phyloP scores from a whole-genome alignment of 306 rosid species.

The barrel medic (Medicago truncatula) region DNA sequence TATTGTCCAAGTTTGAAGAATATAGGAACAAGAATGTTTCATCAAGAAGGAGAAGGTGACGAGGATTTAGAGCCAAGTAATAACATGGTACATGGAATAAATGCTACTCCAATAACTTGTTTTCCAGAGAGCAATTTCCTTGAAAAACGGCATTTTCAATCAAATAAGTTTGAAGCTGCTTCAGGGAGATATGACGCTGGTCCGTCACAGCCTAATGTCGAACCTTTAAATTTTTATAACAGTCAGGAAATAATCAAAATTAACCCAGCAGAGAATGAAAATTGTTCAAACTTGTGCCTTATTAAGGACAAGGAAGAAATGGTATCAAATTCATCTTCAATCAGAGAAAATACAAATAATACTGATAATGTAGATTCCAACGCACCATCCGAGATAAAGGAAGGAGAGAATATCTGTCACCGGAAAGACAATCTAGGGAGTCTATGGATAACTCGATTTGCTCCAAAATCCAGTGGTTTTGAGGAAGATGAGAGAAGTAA shows the following conservation, averaged over 20 bases:
- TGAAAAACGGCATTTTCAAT: slow-evolving; percentile 36
- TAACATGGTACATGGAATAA: slow-evolving; percentile 44
- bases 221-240: slow-evolving; percentile 44
- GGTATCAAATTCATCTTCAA: slow-evolving; percentile 59
- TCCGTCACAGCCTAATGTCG: slow-evolving; percentile 46
- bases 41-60: slow-evolving; percentile 48
- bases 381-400: slow-evolving; percentile 49
- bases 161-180: slow-evolving; percentile 47
- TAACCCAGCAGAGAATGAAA: slow-evolving; percentile 42
- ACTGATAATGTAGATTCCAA: slow-evolving; percentile 48
- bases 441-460: slow-evolving; percentile 81
- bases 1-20: slow-evolving; percentile 55
- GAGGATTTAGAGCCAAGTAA: slow-evolving; percentile 52
- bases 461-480: slow-evolving; percentile 1
- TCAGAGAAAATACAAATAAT: slow-evolving; percentile 50
- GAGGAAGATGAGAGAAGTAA: no score
- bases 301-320: slow-evolving; percentile 53
- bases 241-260: slow-evolving; percentile 53
- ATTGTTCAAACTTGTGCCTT: slow-evolving; percentile 42
- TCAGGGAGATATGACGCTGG: slow-evolving; percentile 45
- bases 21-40: slow-evolving; percentile 42
- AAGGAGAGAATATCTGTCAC: slow-evolving; percentile 37
- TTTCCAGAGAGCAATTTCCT: slow-evolving; percentile 44
- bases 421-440: slow-evolving; percentile 52
- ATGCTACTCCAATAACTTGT: slow-evolving; percentile 63